Evolutionary conservation across 495 filamentous ascomycete species (phyloP).

Genomic region (Aspergillus sparsus): DNA sequence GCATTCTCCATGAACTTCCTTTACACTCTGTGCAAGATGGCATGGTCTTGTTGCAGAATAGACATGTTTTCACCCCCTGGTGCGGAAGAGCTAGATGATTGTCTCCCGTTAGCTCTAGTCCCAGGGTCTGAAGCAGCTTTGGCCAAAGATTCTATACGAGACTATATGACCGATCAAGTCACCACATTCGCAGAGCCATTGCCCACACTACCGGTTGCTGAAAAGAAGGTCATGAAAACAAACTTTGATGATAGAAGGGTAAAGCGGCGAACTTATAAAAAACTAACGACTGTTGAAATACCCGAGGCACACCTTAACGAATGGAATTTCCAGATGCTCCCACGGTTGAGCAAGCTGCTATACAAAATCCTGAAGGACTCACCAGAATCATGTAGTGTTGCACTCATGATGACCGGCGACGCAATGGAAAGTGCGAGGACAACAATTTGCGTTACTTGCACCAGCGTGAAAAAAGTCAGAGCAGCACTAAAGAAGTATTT

Average conservation of each 20-base stretch:
- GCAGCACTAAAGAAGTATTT: conserved; percentile 72
- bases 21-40: conserved; percentile 49
- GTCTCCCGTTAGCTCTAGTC: conserved; percentile 47
- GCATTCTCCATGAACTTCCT: conserved; percentile 52
- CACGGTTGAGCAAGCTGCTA: conserved; percentile 68
- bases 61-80: conserved; percentile 48
- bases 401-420: conserved; percentile 73
- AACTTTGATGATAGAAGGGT: conserved; percentile 32
- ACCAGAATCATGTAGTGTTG: conserved; percentile 70
- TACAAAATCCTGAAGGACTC: conserved; percentile 60
- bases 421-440: conserved; percentile 63
- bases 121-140: conserved; percentile 38
- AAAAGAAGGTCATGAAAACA: conserved; percentile 32
- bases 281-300: conserved; percentile 50
- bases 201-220: conserved; percentile 24
- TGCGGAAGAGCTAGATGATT: conserved; percentile 49
- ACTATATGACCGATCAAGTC: conserved; percentile 24
- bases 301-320: conserved; percentile 64
- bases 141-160: conserved; percentile 25
- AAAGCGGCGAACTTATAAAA: conserved; percentile 48
- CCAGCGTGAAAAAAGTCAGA: conserved; percentile 68
- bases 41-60: conserved; percentile 47
- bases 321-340: conserved; percentile 72
- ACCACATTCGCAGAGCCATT: conserved; percentile 29
- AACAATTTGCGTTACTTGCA: conserved; percentile 75